phyloP scores from a whole-genome alignment of 371 early-diverging fungal species.

The Lichtheimia corymbifera region DNA sequence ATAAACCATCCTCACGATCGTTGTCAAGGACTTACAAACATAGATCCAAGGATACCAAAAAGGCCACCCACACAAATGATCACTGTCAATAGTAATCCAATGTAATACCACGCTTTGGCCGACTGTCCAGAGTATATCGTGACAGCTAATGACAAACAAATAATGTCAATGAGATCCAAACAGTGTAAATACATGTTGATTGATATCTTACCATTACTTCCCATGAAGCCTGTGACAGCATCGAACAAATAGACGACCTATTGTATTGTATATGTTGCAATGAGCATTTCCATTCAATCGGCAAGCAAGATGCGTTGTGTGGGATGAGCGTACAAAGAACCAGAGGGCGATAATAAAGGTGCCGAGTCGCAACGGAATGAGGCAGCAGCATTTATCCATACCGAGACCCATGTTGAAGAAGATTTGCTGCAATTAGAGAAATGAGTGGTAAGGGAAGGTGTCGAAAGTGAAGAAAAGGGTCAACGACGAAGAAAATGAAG shows the following conservation, averaged over 20 bases:
- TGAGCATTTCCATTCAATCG: not conserved
- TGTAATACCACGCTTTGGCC: slow-evolving; percentile 46
- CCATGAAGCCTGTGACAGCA: slow-evolving; percentile 47
- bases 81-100: slow-evolving; percentile 41
- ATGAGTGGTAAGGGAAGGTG: no score
- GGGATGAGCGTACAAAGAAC: slow-evolving; percentile 39
- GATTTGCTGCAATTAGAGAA: no score
- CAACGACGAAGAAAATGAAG: no score
- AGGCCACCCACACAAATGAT: slow-evolving; percentile 43
- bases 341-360: slow-evolving; percentile 49
- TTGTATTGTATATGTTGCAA: slow-evolving; percentile 7
- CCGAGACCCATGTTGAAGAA: slow-evolving; percentile 36
- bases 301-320: not conserved
- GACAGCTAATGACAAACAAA: slow-evolving; percentile 26
- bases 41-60: slow-evolving; percentile 44
- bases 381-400: slow-evolving; percentile 50
- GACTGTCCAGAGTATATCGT: slow-evolving; percentile 48
- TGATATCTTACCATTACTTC: slow-evolving; percentile 38
- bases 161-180: not conserved
- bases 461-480: no score
- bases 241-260: slow-evolving; percentile 46
- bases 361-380: slow-evolving; percentile 47
- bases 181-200: not conserved
- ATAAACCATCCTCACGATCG: not conserved
- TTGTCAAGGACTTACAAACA: slow-evolving; percentile 35